These are phyloP conservation scores for Acer yangbiense DNA, from an alignment of 345 rosid species.

Conservation along the genomic window DNA sequence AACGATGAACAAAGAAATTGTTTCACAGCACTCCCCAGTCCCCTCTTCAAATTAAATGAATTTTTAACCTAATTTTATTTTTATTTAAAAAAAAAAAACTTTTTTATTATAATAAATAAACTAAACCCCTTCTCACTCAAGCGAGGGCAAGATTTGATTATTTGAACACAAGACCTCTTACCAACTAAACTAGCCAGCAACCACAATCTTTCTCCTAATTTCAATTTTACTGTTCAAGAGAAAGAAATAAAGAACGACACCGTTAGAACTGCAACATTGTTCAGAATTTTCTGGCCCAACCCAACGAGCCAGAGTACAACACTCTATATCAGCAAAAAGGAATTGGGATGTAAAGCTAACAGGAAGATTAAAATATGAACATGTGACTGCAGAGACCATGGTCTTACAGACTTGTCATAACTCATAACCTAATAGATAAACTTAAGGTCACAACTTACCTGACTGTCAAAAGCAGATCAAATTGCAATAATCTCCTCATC, in stretches of 20 bases:
- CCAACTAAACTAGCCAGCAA: too few relatives aligned
- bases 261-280: neutral
- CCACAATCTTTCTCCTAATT: too few relatives aligned
- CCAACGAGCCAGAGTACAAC: too few relatives aligned
- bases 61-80: neutral
- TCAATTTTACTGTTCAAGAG: neutral
- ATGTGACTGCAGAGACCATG: neutral
- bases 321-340: neutral
- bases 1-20: neutral
- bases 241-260: neutral
- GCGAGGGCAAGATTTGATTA: too few relatives aligned
- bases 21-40: neutral
- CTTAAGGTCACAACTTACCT: slow-evolving; percentile 5
- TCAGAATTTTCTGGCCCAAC: neutral
- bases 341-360: neutral
- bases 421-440: neutral
- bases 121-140: too few relatives aligned
- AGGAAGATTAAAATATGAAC: neutral
- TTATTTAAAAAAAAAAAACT: neutral
- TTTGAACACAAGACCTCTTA: too few relatives aligned
- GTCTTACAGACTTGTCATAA: neutral
- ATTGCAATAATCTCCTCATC: slow-evolving; percentile 17
- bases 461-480: slow-evolving; percentile 17
- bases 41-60: neutral
- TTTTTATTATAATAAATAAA: too few relatives aligned